A percentile compares a stretch with the other conserved stretches of the same genome.
Conservation (phyloP, 2,329 filamentous ascomycete genomes). For the Aspergillus aculeatus region DNA sequence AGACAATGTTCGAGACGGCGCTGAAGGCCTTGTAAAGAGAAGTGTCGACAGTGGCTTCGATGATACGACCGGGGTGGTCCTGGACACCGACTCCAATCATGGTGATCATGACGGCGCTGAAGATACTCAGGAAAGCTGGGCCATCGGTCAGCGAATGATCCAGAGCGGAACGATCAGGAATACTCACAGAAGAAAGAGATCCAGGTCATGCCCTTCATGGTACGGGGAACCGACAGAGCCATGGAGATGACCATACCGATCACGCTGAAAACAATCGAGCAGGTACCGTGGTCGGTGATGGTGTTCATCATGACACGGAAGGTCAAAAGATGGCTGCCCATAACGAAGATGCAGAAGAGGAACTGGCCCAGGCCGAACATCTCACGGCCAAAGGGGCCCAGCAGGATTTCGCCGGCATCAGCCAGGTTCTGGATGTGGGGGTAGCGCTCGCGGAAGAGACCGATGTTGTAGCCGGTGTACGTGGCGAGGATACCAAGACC, state of each 20-base stretch:
- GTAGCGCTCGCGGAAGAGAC: conserved; percentile 55
- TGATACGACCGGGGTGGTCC: conserved; percentile 38
- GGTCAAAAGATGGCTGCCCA: conserved; percentile 68
- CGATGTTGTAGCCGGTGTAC: conserved; percentile 60
- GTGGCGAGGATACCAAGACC: conserved; percentile 55
- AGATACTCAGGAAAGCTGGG: conserved; percentile 61
- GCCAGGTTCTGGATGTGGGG: conserved; percentile 65
- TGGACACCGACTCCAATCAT: conserved; percentile 64
- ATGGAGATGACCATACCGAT: conserved; percentile 60
- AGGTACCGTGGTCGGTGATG: conserved; percentile 60
- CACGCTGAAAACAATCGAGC: conserved; percentile 63
- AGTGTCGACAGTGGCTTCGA: conserved; percentile 42
- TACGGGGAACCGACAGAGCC: conserved; percentile 60
- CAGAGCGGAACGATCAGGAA: not conserved
- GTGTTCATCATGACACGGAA: conserved; percentile 68
- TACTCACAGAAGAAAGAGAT: conserved; percentile 57
- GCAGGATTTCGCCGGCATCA: conserved; percentile 63
- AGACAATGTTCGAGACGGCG: conserved; percentile 9
- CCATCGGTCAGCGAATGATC: not conserved
- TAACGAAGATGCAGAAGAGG: conserved; percentile 66
- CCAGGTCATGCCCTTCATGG: conserved; percentile 61
- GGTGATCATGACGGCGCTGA: conserved; percentile 64
- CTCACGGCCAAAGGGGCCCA: conserved; percentile 61
- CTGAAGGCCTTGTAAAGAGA: conserved; percentile 57
- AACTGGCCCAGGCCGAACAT: conserved; percentile 62